Conservation (phyloP, 345 rosid species). For the Theobroma cacao region DNA sequence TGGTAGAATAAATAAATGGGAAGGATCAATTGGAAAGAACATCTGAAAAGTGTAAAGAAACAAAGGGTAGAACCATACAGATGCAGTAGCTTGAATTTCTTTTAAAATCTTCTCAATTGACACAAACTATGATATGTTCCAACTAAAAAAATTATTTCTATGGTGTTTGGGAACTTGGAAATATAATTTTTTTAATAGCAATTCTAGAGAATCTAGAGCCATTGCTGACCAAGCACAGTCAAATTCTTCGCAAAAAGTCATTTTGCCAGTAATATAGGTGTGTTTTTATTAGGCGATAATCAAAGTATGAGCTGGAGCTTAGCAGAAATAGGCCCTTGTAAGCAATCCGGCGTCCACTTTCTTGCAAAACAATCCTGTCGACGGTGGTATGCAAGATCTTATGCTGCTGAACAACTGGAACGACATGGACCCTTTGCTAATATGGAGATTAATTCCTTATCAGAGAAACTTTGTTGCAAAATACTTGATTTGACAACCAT, state of each 20-base stretch:
- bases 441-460: not conserved
- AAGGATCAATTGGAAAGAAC: not conserved
- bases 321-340: not conserved
- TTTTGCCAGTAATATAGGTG: not conserved
- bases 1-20: not conserved
- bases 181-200: not conserved
- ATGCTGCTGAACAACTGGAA: not conserved
- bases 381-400: not conserved
- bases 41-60: not conserved
- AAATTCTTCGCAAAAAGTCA: not conserved
- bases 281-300: not conserved
- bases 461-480: not conserved
- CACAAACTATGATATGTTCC: not conserved
- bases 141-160: not conserved
- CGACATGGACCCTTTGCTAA: not conserved
- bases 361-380: not conserved
- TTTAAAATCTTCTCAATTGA: not conserved
- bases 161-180: not conserved
- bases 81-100: not conserved
- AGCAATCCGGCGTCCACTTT: not conserved
- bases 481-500: not conserved
- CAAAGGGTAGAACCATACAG: not conserved
- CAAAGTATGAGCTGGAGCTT: slow-evolving; percentile 5
- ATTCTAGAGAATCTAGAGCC: not conserved
- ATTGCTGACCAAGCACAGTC: not conserved